Evolutionary conservation across 768 basidiomycete species (phyloP), one percentile per base, ranked within the genome.

Genomic region (Pleurotus citrinopileatus): DNA sequence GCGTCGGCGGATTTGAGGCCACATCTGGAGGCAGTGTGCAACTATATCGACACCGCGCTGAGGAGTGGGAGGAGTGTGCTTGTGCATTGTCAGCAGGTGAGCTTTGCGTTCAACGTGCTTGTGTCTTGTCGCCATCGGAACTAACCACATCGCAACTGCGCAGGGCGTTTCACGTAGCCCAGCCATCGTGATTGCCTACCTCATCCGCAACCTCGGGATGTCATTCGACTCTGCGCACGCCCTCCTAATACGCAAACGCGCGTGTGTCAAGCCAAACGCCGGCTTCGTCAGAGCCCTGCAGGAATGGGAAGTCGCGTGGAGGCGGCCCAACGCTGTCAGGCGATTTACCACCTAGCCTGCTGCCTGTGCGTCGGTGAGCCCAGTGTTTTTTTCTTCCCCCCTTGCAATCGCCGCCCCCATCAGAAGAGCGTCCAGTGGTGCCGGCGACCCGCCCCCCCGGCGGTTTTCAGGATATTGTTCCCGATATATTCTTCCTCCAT

Each of bases 41-140:
- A 76, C 42, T 78, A 83, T 65, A 91, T 91, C 55, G 82, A 87
- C 58, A 70, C 70, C 25, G 79, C 82, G 15, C 73, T 91, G n/a
- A 62, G 70, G 2, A 70, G 72, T 17, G 88, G 89, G 2, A 67
- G 78, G 56, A 87, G 81, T 55, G 83, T 91, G 8, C 76, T 91
- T 54, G 88, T 91, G 1, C 89, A 91, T 64, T 91, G 89, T 60
- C 88, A 91, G 58, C 89, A 91, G 85, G 88, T 89, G 55, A n/a
- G n/a, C n/a, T n/a, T n/a, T 60, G 79, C 63, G 8, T 20, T 34
- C 27, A 20, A n/a, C 47, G 36, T 46, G 55, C 40, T 3, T 50
- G 47, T 42, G 55, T 50, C 44, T 62, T 22, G 44, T 22, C 45
- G 36, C 42, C n/a, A n/a, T n/a, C n/a, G n/a, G n/a, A n/a, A n/a